Percentiles rank a stretch among this genome's conserved stretches.
phyloP scores from a whole-genome alignment of 352 stramenopile genomes.

The Saprolegnia parasitica region DNA sequence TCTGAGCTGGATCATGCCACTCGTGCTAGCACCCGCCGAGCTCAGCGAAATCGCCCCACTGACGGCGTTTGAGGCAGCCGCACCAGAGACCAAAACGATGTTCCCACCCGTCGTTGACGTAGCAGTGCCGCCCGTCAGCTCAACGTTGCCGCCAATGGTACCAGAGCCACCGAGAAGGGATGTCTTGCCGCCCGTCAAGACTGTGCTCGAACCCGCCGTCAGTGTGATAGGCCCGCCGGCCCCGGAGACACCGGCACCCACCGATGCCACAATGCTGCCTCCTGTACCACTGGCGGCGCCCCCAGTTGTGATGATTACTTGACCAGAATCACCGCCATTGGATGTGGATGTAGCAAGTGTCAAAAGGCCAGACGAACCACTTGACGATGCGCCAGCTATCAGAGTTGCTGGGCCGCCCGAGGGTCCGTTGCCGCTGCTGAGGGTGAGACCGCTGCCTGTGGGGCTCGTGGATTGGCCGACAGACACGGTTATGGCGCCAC shows the following conservation, averaged over 20 bases:
- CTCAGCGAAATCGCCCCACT: too few species aligned
- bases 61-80: constrained; percentile 4
- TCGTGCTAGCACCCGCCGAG: too few species aligned
- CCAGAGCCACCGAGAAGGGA: constrained; percentile 29
- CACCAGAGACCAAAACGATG: constrained; percentile 6
- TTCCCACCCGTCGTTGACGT: constrained; percentile 18
- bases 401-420: constrained; percentile 52
- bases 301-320: too few species aligned
- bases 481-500: too few species aligned
- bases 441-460: too few species aligned
- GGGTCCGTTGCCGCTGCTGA: too few species aligned
- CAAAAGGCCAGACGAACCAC: constrained; percentile 21
- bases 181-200: constrained; percentile 32
- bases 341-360: too few species aligned
- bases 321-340: too few species aligned
- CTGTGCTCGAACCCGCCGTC: constrained; percentile 33
- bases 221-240: constrained; percentile 29
- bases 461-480: too few species aligned
- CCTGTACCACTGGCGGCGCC: constrained; percentile 16
- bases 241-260: constrained; percentile 22
- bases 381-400: constrained; percentile 42
- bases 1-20: too few species aligned
- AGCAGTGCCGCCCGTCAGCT: constrained; percentile 36
- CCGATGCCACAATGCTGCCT: constrained; percentile 27
- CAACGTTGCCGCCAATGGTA: constrained; percentile 40